Conservation (phyloP, 1,284 basidiomycete genomes). For the Flammula alnicola region DNA sequence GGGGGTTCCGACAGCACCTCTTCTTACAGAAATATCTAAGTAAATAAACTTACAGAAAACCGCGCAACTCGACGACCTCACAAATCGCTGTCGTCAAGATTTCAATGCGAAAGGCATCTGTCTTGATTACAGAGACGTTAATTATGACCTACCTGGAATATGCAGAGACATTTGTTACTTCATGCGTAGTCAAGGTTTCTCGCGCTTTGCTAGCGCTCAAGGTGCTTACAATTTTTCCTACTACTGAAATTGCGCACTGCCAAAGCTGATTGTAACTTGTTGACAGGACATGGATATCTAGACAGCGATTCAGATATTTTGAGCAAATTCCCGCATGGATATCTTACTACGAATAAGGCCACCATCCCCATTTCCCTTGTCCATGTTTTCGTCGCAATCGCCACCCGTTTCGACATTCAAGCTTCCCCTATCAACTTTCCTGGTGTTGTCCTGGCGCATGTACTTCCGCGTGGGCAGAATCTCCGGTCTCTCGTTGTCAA, state of each 20-base stretch:
- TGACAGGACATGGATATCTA: conserved; percentile 14
- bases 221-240: conserved; percentile 31
- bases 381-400: conserved; percentile 61
- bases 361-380: conserved; percentile 66
- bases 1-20: conserved; percentile 15
- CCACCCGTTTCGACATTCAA: conserved; percentile 51
- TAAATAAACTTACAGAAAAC: conserved; percentile 33
- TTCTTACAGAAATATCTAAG: not conserved
- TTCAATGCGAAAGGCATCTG: conserved; percentile 30
- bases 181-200: conserved; percentile 49
- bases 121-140: conserved; percentile 30
- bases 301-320: conserved; percentile 31
- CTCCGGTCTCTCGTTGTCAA: conserved; percentile 49
- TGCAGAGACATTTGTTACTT: conserved; percentile 50
- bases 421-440: conserved; percentile 63
- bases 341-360: conserved; percentile 50
- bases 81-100: conserved; percentile 43
- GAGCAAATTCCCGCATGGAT: conserved; percentile 63
- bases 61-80: conserved; percentile 44
- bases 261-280: too few species aligned
- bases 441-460: conserved; percentile 52
- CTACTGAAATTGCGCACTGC: too few species aligned
- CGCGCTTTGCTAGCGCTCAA: not conserved
- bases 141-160: conserved; percentile 34
- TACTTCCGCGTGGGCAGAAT: conserved; percentile 39